Evolutionary conservation across 192 early-diverging fungal genomes (phyloP).

Genomic region (Phycomyces blakesleeanus): DNA sequence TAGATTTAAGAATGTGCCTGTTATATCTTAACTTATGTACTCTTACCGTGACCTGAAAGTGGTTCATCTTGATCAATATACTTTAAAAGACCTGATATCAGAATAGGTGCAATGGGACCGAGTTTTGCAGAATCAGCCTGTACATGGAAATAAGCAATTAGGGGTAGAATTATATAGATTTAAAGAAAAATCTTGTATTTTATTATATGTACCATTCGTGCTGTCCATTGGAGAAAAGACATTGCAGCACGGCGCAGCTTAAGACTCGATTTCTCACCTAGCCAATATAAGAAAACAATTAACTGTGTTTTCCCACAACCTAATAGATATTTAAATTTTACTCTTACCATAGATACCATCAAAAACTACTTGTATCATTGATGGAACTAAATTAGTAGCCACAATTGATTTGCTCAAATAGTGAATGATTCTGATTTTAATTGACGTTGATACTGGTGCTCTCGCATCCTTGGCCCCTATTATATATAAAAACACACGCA

Average conservation of each 20-base stretch:
- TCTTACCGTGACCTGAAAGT: conserved; percentile 31
- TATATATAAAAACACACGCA: not conserved
- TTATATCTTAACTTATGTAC: no score
- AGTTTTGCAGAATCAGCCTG: conserved; percentile 48
- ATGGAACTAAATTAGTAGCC: conserved; percentile 67
- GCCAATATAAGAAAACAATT: no score
- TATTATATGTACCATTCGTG: conserved; percentile 55
- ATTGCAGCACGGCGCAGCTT: conserved; percentile 74
- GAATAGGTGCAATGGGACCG: conserved; percentile 57
- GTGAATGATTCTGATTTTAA: conserved; percentile 62
- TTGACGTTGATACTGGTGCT: conserved; percentile 39
- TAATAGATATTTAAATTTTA: no score
- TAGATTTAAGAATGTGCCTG: no score
- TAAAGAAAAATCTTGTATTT: not conserved
- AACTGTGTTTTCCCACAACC: no score
- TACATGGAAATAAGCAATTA: not conserved
- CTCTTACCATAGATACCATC: conserved; percentile 73
- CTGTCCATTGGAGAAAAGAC: conserved; percentile 86
- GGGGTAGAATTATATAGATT: no score
- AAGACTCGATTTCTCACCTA: conserved; percentile 61
- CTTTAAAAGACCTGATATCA: conserved; percentile 70
- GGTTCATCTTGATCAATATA: conserved; percentile 46
- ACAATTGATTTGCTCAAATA: conserved; percentile 60
- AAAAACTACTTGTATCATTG: conserved; percentile 69
- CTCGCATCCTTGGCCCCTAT: conserved; percentile 20